phyloP scores from a whole-genome alignment of 495 filamentous ascomycete species.

The Xylaria acuta region DNA sequence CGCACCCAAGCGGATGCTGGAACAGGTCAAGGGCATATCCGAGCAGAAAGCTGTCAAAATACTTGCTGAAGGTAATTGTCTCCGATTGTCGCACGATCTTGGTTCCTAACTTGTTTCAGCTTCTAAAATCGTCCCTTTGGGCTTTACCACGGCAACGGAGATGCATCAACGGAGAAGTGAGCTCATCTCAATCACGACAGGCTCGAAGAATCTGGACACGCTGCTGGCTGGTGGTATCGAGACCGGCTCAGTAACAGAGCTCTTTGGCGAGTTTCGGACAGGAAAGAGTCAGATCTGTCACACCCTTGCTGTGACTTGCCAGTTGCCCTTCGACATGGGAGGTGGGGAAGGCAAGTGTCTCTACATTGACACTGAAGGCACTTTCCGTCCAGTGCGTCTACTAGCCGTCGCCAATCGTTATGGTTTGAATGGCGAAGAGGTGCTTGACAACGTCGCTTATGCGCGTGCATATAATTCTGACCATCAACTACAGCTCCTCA shows the following conservation, averaged over 20 bases:
- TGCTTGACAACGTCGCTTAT: constrained; percentile 97
- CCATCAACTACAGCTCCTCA: constrained; percentile 92
- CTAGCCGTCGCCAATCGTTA: constrained; percentile 92
- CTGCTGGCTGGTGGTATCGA: constrained; percentile 93
- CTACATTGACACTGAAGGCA: constrained; percentile 99
- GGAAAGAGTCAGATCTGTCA: constrained; percentile 99
- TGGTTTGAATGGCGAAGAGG: constrained; percentile 93
- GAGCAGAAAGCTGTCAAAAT: constrained; percentile 95
- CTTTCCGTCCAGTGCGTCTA: constrained; percentile 89
- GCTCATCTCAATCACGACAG: constrained; percentile 96
- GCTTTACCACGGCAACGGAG: constrained; percentile 98
- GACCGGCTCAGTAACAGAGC: constrained; percentile 97
- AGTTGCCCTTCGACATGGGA: constrained; percentile 98
- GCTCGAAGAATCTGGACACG: constrained; percentile 95
- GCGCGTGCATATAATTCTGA: constrained; percentile 98
- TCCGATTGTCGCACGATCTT: background rate
- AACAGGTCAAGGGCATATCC: constrained; percentile 97
- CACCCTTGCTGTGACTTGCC: constrained; percentile 97
- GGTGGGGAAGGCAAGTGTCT: constrained; percentile 97
- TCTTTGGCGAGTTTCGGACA: constrained; percentile 97
- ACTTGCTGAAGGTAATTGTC: constrained; percentile 76
- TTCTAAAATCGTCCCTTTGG: constrained; percentile 95
- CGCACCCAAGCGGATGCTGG: constrained; percentile 83
- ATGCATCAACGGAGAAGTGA: constrained; percentile 97
- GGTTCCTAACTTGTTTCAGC: constrained; percentile 58